Conservation (phyloP, 2,329 filamentous ascomycete species). For the Cadophora malorum region DNA sequence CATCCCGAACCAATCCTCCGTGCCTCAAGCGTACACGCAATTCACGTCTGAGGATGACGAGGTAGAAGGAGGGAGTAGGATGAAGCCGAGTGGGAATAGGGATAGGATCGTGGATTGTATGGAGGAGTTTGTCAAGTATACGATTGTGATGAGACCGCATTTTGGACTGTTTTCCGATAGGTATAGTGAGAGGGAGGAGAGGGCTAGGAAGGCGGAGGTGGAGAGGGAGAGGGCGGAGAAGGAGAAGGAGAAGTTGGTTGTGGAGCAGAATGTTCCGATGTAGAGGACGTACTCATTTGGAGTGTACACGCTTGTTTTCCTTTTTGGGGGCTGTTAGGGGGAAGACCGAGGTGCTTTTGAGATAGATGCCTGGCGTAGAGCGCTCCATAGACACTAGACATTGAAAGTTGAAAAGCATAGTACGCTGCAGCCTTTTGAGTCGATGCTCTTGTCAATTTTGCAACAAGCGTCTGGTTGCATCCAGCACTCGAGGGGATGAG, state of each 20-base stretch:
- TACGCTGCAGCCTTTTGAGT: background rate
- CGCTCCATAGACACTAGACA: background rate
- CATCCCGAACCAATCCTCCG: slow-evolving; percentile 69
- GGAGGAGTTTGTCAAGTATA: slow-evolving; percentile 75
- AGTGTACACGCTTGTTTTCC: too few species aligned
- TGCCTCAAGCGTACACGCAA: slow-evolving; percentile 50
- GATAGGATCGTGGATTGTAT: slow-evolving; percentile 69
- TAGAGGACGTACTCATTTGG: background rate
- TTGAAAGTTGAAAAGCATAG: background rate
- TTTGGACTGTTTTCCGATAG: slow-evolving; percentile 67
- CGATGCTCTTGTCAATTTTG: background rate
- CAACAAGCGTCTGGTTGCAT: too few species aligned
- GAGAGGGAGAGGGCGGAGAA: slow-evolving; percentile 7
- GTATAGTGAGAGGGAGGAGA: slow-evolving; percentile 61
- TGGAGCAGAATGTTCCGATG: slow-evolving; percentile 8
- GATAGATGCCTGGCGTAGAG: background rate
- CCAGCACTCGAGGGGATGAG: background rate
- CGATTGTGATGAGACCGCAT: slow-evolving; percentile 67
- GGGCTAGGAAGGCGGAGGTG: slow-evolving; percentile 20
- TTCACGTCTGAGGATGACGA: background rate
- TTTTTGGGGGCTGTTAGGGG: background rate
- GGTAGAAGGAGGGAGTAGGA: slow-evolving; percentile 47
- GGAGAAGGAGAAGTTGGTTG: slow-evolving; percentile 4
- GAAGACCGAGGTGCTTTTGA: background rate
- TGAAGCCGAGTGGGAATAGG: slow-evolving; percentile 62